Evolutionary conservation across 2,329 filamentous ascomycete genomes (phyloP).

Genomic region (Zymoseptoria passerinii): DNA sequence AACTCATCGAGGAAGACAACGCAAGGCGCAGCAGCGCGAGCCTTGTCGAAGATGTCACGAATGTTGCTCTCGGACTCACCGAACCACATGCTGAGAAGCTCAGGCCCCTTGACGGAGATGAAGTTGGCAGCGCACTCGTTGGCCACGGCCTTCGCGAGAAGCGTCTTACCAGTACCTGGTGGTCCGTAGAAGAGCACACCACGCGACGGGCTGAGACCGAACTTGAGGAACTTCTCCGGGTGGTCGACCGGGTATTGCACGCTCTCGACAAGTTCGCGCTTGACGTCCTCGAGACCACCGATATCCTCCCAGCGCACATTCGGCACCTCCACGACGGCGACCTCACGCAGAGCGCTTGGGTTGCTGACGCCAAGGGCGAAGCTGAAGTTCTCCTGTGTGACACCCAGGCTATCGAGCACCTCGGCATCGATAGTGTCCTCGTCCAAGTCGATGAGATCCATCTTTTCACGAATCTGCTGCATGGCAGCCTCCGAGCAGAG

Average conservation of each 20-base stretch:
- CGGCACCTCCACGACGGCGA: conserved; percentile 97
- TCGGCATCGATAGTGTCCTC: conserved; percentile 99
- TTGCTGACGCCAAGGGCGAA: conserved; percentile 97
- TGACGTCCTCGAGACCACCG: conserved; percentile 95
- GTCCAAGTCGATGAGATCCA: conserved; percentile 98
- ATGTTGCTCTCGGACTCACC: conserved; percentile 99
- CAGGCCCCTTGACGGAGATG: conserved; percentile 97
- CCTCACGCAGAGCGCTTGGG: conserved; percentile 95
- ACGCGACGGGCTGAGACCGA: conserved; percentile 92
- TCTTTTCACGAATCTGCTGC: conserved; percentile 99
- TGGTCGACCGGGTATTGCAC: conserved; percentile 99
- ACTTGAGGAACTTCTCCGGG: conserved; percentile 99
- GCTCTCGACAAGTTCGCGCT: conserved; percentile 97
- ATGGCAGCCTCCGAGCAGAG: conserved; percentile 98
- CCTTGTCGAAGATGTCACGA: conserved; percentile 99
- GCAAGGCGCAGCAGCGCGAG: conserved; percentile 91
- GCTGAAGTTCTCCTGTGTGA: conserved; percentile 99
- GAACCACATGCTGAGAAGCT: conserved; percentile 99
- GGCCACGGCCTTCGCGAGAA: conserved; percentile 98
- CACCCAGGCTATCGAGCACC: conserved; percentile 93
- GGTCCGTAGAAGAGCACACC: conserved; percentile 99
- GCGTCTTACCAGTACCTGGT: conserved; percentile 99
- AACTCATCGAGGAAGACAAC: conserved; percentile 98
- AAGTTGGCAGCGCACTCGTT: conserved; percentile 99
- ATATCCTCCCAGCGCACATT: conserved; percentile 99